Base-by-base conservation (phyloP, 768 basidiomycete genomes). In the Amanita inopinata region DNA sequence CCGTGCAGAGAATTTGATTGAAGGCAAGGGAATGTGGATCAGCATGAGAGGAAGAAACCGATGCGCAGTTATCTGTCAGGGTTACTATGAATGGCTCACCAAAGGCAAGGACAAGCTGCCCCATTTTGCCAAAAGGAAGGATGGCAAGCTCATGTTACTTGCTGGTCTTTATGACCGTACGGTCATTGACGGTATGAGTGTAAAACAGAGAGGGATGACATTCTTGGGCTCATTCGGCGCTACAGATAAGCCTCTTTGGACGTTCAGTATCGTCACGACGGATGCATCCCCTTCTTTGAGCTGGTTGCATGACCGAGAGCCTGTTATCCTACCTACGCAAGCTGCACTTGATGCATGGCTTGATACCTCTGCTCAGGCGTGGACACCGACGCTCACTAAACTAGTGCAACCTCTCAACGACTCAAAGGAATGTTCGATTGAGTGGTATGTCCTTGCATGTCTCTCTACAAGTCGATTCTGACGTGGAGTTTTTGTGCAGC, bases 251-350 rank as follows among this genome's bases (percentile, higher is more conserved):
- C 69, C 63, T 0, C 61, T 87, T 1, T 87, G 80, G 70, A 84
- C 89, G 0, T 97, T 89, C 55, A 81, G 87, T 0, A 88, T 98
- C 42, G 80, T 98, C 35, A 99, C 94, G 1, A 91, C 90, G 1
- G 58, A 73, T 23, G 74, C 87, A 33, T 73, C 75, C 55, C 74
- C 74, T 43, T 73, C 79, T 4, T 67, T 91, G 34, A 62, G 64
- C 4, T 97, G 90, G 86, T 69, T 97, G n/a, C 94, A 96, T 56
- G 86, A 93, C 51, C 79, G 93, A 15, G 83, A 85, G 49, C 85
- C 85, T 5, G 87, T 91, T 33, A 80, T 97, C 36, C 73, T 98
- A 4, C 70, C 75, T 6, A 66, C 69, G 0, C 56, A 65, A 24
- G 71, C 73, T 2, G 80, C 83, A 1, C 64, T 91, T 19, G 57